A percentile compares a stretch with the other conserved stretches of the same genome.
Conservation (phyloP, 2,329 filamentous ascomycete species). For the Cordyceps tenuipes region DNA sequence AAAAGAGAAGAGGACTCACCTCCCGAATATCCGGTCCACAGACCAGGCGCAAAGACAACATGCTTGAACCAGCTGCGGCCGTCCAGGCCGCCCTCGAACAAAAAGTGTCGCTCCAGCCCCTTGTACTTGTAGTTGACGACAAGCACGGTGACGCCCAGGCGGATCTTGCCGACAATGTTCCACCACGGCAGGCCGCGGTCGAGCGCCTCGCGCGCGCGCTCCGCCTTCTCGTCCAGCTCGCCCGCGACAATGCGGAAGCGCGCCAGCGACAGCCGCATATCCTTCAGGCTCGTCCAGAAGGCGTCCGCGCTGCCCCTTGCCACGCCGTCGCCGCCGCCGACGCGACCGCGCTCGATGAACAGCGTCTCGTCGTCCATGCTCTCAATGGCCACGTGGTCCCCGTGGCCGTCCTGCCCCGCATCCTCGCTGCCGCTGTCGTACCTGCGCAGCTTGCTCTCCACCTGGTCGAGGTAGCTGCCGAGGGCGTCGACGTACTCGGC, state of each 20-base stretch:
- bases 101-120: constrained; percentile 68
- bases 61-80: constrained; percentile 87
- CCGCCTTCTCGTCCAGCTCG: constrained; percentile 38
- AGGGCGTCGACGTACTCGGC: constrained; percentile 56
- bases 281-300: constrained; percentile 32
- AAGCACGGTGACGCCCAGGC: constrained; percentile 54
- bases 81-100: constrained; percentile 70
- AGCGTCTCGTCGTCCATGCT: constrained; percentile 21
- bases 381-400: background rate
- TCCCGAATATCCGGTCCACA: constrained; percentile 88
- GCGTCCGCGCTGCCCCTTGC: constrained; percentile 27
- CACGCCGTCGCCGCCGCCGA: constrained; percentile 14
- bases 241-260: constrained; percentile 32
- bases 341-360: constrained; percentile 22
- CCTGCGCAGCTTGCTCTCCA: constrained; percentile 37
- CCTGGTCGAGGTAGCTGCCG: constrained; percentile 39
- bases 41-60: constrained; percentile 81
- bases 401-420: background rate
- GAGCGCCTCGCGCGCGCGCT: constrained; percentile 33
- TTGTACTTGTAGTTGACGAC: constrained; percentile 76
- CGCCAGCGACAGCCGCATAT: constrained; percentile 30
- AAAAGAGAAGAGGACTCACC: constrained; percentile 34
- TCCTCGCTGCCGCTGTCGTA: background rate
- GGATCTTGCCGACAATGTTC: constrained; percentile 61
- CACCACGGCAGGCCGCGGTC: constrained; percentile 64